Evolutionary conservation across 148 eudicot species (phyloP).

Genomic region (Chenopodium quinoa): DNA sequence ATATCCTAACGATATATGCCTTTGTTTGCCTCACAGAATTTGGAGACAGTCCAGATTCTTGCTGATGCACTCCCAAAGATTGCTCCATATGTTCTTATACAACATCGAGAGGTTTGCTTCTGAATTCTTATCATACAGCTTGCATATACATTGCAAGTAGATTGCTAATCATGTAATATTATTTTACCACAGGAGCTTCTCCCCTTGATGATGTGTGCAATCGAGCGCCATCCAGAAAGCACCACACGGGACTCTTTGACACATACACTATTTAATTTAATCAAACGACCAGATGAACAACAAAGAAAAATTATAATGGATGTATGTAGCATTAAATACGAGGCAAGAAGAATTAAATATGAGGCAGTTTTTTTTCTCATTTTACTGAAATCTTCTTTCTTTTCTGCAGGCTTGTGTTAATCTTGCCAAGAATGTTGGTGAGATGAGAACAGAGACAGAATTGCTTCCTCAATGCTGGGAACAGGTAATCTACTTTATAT

Average conservation of each 20-base stretch:
- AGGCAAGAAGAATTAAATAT: neutral
- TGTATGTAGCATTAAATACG: constrained; percentile 43
- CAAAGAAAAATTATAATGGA: constrained; percentile 97
- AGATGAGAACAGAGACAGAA: constrained; percentile 98
- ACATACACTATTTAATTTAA: constrained; percentile 89
- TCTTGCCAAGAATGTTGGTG: constrained; percentile 91
- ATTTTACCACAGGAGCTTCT: constrained; percentile 75
- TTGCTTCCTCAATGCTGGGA: constrained; percentile 99
- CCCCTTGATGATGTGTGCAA: constrained; percentile 99
- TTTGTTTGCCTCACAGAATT: constrained; percentile 48
- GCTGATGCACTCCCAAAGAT: constrained; percentile 94
- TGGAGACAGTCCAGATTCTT: constrained; percentile 88
- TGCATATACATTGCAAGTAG: constrained; percentile 7
- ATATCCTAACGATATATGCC: constrained; percentile 16
- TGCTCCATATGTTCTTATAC: constrained; percentile 94
- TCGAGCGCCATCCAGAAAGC: constrained; percentile 97
- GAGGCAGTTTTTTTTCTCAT: neutral
- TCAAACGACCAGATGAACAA: constrained; percentile 97
- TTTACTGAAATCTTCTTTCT: constrained; percentile 7
- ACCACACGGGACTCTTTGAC: constrained; percentile 90
- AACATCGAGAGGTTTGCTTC: constrained; percentile 85
- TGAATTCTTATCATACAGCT: constrained; percentile 11
- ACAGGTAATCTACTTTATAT: constrained; percentile 55
- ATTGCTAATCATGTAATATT: constrained; percentile 15
- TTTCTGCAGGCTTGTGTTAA: constrained; percentile 82